phyloP scores from a whole-genome alignment of 1,139 yeast species.

The Geotrichum carabidarum region DNA sequence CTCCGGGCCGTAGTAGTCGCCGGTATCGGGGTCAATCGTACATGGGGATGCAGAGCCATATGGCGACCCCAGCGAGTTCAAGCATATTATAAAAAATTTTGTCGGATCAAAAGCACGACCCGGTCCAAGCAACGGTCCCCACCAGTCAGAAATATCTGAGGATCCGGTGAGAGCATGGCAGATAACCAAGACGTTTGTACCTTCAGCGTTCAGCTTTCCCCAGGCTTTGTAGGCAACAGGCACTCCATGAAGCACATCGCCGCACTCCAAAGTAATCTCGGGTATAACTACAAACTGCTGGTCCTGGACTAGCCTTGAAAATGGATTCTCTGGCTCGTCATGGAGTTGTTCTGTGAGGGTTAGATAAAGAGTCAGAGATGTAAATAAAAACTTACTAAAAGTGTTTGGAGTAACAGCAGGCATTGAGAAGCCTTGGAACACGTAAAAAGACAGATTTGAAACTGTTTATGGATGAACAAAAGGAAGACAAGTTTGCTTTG shows the following conservation, averaged over 20 bases:
- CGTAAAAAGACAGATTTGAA: not conserved
- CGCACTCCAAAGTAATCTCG: conserved; percentile 69
- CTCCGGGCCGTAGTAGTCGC: conserved; percentile 81
- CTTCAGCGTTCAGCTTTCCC: conserved; percentile 69
- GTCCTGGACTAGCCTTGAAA: conserved; percentile 63
- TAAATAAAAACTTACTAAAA: not conserved
- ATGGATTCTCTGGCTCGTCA: conserved; percentile 61
- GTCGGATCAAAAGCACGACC: conserved; percentile 88
- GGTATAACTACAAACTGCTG: conserved; percentile 84
- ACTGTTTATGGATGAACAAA: not conserved
- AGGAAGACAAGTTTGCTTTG: not conserved
- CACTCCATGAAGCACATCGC: conserved; percentile 62
- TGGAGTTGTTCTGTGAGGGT: conserved; percentile 24
- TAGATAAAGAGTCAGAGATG: not conserved
- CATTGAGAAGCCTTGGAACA: not conserved
- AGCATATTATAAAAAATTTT: conserved; percentile 75
- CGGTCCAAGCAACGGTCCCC: conserved; percentile 93
- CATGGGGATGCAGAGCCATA: conserved; percentile 94
- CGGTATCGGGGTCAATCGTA: conserved; percentile 66
- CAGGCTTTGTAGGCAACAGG: conserved; percentile 96
- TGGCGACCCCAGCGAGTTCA: conserved; percentile 91
- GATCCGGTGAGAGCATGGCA: conserved; percentile 97
- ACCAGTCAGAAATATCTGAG: conserved; percentile 91
- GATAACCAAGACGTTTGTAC: conserved; percentile 73
- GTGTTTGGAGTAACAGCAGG: not conserved